Percentiles rank a stretch among this genome's conserved stretches.
Evolutionary conservation across 2,329 filamentous ascomycete species (phyloP).

Genomic region (Trichoderma pleuroti): DNA sequence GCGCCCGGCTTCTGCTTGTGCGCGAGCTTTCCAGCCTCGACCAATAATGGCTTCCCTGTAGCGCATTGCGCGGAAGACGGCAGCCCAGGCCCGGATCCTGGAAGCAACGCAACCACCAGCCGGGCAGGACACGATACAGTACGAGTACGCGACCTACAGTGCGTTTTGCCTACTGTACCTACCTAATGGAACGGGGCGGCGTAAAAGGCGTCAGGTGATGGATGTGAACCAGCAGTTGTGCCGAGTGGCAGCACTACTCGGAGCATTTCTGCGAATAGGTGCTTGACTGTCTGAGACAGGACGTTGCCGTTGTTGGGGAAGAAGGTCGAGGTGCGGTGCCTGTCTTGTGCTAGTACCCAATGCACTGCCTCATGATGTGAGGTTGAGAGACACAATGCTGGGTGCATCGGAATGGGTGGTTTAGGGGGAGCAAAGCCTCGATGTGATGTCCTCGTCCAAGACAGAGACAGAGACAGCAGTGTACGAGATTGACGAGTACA

Average conservation of each 20-base stretch:
- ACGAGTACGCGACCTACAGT: not conserved
- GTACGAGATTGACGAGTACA: not conserved
- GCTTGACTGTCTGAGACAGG: not conserved
- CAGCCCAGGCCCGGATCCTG: not conserved
- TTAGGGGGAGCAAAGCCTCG: not conserved
- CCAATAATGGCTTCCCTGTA: not conserved
- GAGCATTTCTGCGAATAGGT: constrained; percentile 17
- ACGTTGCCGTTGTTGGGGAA: constrained; percentile 3
- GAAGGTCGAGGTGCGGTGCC: not conserved
- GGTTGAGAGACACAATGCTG: not conserved
- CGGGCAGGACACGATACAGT: not conserved
- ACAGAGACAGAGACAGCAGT: not conserved
- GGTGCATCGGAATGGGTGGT: not conserved
- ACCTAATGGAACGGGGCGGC: not conserved
- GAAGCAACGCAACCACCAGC: not conserved
- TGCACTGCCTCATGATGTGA: not conserved
- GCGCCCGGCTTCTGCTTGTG: not conserved
- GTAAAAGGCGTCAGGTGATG: constrained; percentile 16
- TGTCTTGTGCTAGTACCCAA: constrained; percentile 13
- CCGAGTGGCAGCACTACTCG: not conserved
- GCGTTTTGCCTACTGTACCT: not conserved
- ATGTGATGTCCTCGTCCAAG: not conserved
- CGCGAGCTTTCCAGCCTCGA: not conserved
- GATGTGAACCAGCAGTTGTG: not conserved
- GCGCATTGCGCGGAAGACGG: not conserved